Base-by-base conservation (phyloP, 805 yeast genomes). In the Lipomyces yamanashiensis region DNA sequence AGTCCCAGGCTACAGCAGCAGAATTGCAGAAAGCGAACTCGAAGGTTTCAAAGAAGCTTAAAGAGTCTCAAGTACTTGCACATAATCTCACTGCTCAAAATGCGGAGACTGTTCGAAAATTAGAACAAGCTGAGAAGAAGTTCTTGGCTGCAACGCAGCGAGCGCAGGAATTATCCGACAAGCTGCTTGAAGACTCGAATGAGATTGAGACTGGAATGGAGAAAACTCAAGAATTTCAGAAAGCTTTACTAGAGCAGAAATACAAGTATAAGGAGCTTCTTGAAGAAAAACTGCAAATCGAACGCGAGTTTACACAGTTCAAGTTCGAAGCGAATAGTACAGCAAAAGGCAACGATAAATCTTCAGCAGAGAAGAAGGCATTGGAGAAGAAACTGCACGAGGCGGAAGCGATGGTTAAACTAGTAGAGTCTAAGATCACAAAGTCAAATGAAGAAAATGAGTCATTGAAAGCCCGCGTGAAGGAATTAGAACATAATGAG, bases 201-300 rank as follows among this genome's bases (percentile, higher is more conserved):
- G 49, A 54, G 15, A 23, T 50, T 2, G 50, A 58, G 19, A 43
- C 45, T 9, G 62, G 44, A 28, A 49, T 54, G 52, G 54, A 63
- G 21, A 61, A 63, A 51, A 28, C 50, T 36, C 58, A 45, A 12
- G 64, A 59, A 28, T 33, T 54, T 36, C 61, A 66, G 21, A 51
- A 47, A 19, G 60, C 34, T 5, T n/a, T 49, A 51, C 36, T 61
- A 7, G 63, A 64, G 47, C 54, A 56, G 33, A 54, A 57, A 28
- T 50, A 40, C 43, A 57, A 57, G 36, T 40, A 49, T 33, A 62
- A 62, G 33, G 54, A 54, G 40, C 52, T 53, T 2, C 54, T 56
- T 13, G 54, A 56, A 49, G 51, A 56, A 23, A 56, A 55, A 28
- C 51, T 54, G 58, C 49, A 50, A 45, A 52, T 39, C 10, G 58